Base-by-base conservation (phyloP, 2,329 filamentous ascomycete genomes). In the Chrysoporthe cubensis region DNA sequence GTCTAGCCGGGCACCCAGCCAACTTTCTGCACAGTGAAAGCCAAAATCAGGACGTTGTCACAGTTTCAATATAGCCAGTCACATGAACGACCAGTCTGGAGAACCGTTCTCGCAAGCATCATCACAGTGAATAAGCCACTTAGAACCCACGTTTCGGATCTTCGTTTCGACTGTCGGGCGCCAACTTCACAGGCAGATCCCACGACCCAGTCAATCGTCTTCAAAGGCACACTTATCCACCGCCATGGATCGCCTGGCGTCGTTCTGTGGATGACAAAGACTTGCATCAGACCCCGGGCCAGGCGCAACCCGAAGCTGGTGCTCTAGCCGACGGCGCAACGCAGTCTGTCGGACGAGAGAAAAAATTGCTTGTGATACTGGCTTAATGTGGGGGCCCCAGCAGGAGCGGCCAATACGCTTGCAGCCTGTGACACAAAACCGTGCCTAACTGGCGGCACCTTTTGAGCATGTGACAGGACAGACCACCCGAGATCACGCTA, bases 281-380 rank as follows among this genome's bases (percentile, higher is more conserved):
- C 21, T 52, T 8, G 50, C 14, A 32, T 52, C 50, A 14, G 21
- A 52, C 50, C 48, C 48, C 21, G n/a, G 46, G 6, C 46, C 46
- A 50, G 11, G n/a, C 46, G n/a, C 18, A 50, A 21, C 18, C n/a
- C 9, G 26, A 52, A 21, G 21, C 26, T 52, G 21, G 50, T 52
- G 50, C 21, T 52, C 50, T 52, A 32, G 21, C 50, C 50, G 50
- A 52, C 14, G 26, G 50, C 50, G 21, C 21, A 52, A 52, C 50
- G 50, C 50, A 52, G 21, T 11, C 21, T 52, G 50, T 52, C 50
- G 21, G 50, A 46, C 42, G 56, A 34, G 11, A 21, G 61, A 66
- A 58, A 71, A 67, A 71, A 67, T 70, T 69, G 68, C 58, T 71
- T 66, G 71, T 67, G 69, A 69, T 62, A 69, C 40, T 34, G 37